Conservation (phyloP, 2,329 filamentous ascomycete genomes). For the Aspergillus sp. region DNA sequence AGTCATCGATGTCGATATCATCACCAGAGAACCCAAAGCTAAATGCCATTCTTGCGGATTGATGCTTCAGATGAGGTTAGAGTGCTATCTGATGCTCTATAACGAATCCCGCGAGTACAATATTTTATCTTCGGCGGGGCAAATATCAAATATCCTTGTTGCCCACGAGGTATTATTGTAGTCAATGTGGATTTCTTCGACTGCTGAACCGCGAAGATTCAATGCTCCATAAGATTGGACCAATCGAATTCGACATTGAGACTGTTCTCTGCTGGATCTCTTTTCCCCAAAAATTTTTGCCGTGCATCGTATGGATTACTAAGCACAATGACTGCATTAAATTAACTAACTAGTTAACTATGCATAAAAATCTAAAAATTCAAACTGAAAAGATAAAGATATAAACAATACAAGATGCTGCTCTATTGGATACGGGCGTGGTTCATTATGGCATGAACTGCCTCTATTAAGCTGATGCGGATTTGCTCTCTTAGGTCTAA, state of each 20-base stretch:
- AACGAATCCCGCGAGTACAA: not conserved
- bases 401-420: not conserved
- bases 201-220: no score
- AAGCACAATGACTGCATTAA: not conserved
- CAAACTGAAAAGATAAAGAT: constrained; percentile 1
- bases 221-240: not conserved
- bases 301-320: constrained; percentile 1
- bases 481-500: constrained; percentile 10
- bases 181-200: not conserved
- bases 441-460: no score
- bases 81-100: not conserved
- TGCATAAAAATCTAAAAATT: not conserved
- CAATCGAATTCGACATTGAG: not conserved
- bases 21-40: constrained; percentile 55
- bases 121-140: not conserved
- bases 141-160: not conserved
- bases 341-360: no score
- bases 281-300: not conserved
- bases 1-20: constrained; percentile 48
- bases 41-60: constrained; percentile 28
- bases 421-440: not conserved
- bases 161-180: not conserved
- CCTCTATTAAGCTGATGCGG: no score
- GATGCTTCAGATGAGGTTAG: no score
- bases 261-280: not conserved